Conservation (phyloP, 148 eudicot genomes). For the Spergularia marina region DNA sequence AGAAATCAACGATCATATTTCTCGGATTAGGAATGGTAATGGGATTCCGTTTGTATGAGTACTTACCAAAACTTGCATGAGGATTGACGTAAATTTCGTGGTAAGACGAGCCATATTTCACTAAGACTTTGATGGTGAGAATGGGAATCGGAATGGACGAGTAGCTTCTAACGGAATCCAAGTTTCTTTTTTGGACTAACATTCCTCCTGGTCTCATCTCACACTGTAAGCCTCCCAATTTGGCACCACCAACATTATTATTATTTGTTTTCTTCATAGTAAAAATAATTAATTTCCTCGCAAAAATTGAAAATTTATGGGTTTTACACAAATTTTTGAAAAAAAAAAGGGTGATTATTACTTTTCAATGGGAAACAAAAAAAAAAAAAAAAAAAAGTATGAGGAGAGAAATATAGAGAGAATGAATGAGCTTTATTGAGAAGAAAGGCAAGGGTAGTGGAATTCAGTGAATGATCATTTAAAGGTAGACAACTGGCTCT, state of each 20-base stretch:
- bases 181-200: slow-evolving; percentile 65
- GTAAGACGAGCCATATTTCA: slow-evolving; percentile 49
- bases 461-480: slow-evolving; percentile 16
- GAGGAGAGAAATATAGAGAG: not conserved
- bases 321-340: not conserved
- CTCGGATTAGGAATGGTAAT: too few relatives aligned
- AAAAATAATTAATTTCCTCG: not conserved
- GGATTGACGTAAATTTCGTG: slow-evolving; percentile 56
- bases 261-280: slow-evolving; percentile 30
- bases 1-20: not conserved
- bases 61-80: slow-evolving; percentile 74
- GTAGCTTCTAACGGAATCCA: slow-evolving; percentile 33
- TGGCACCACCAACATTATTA: slow-evolving; percentile 19
- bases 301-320: not conserved
- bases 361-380: not conserved
- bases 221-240: slow-evolving; percentile 40
- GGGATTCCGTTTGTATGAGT: too few relatives aligned
- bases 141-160: slow-evolving; percentile 22
- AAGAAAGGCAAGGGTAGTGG: slow-evolving; percentile 3
- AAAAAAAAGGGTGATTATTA: not conserved
- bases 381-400: too few relatives aligned
- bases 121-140: slow-evolving; percentile 47
- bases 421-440: not conserved
- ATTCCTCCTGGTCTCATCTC: slow-evolving; percentile 82
- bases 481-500: slow-evolving; percentile 16